Base-by-base conservation (phyloP, 805 yeast genomes). In the Citeromyces nyonsensis region DNA sequence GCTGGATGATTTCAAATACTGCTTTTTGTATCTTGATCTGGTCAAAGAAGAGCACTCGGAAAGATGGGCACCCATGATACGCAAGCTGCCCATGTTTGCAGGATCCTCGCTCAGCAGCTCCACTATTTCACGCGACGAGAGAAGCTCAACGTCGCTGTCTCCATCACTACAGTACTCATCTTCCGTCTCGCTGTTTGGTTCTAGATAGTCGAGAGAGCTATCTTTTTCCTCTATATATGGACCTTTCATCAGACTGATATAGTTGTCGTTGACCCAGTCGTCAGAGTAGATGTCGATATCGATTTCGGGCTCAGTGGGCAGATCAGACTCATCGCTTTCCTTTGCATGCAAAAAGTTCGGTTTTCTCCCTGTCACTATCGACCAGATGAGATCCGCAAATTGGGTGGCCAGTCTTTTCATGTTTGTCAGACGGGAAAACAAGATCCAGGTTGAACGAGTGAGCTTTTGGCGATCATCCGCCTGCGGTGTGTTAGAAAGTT, bases 1-100 rank as follows among this genome's bases (percentile, higher is more conserved):
- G 30, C 41, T 29, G 3, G 32, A 13, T 3, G 35, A 31, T 22
- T 48, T 51, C 10, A 41, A 42, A 35, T 44, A 44, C 22, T 34
- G 36, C 13, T 38, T 32, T 12, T 39, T 37, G 35, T 52, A 54
- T 18, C 36, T 32, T 5, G 57, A 47, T 35, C 59, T 40, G 6
- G 59, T 54, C 22, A 18, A 18, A 8, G 46, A 31, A 6, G 28
- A 26, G 11, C 15, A 15, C 30, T 27, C 18, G 15, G 29, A 27
- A 7, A 27, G 15, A 27, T 20, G 15, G 15, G 22, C 18, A 10
- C 18, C 18, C 22, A 15, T 27, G 13, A 27, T 15, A 7, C 22
- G 18, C 5, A 27, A 10, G 8, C 29, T 27, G 29, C 15, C 22
- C 7, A 27, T 15, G 9, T 20, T 15, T n/a, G 29, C 12, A 15